These are phyloP conservation scores for Globisporangium nunn DNA, from an alignment of 352 stramenopile species.

Conservation along the genomic window DNA sequence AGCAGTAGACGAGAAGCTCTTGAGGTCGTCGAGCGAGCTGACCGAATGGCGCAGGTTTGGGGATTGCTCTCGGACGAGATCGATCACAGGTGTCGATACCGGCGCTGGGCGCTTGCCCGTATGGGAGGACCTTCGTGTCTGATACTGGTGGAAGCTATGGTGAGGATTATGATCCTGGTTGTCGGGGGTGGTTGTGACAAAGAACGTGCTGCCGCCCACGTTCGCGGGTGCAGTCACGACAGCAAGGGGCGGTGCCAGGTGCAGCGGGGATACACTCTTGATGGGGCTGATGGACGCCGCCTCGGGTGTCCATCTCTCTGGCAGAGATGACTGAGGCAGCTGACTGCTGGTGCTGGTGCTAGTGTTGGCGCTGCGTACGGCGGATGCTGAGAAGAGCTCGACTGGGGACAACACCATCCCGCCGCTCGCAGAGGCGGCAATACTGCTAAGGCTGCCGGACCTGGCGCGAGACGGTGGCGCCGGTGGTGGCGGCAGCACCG, in stretches of 20 bases:
- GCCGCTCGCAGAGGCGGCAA: neutral
- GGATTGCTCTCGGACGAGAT: neutral
- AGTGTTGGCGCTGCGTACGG: neutral
- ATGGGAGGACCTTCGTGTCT: neutral
- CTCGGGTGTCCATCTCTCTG: slow-evolving; percentile 6
- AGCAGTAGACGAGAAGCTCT: neutral
- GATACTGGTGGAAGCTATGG: neutral
- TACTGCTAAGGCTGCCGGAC: neutral
- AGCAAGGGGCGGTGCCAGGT: neutral
- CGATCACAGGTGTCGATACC: neutral
- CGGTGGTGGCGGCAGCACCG: neutral
- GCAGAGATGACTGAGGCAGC: neutral
- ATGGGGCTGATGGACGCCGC: slow-evolving; percentile 5
- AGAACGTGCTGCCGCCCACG: neutral
- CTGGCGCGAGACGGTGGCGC: neutral
- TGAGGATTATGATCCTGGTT: neutral
- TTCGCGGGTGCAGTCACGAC: neutral
- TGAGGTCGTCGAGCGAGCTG: neutral
- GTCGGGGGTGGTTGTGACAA: neutral
- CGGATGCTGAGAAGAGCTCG: neutral
- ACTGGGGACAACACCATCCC: neutral
- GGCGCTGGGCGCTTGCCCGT: neutral
- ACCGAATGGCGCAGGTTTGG: neutral
- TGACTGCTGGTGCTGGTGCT: neutral
- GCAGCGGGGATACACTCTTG: neutral